Percentiles rank a stretch among this genome's conserved stretches.
Conservation (phyloP, 305 asterid genomes). For the Solanum chacoense region DNA sequence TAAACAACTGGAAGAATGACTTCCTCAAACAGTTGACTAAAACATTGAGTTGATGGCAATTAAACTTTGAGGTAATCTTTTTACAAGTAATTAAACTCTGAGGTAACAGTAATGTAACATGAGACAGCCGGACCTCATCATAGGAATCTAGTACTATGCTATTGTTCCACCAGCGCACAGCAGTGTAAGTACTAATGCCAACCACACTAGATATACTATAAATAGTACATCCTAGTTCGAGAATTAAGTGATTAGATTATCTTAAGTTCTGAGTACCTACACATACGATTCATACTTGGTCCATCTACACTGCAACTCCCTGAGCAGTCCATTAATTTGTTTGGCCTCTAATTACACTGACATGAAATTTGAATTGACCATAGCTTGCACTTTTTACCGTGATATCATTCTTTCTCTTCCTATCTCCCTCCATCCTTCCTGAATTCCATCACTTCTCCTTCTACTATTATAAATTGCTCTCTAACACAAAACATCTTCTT, state of each 20-base stretch:
- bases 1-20: neutral
- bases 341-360: neutral
- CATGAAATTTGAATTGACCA: neutral
- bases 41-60: neutral
- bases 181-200: neutral
- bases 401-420: neutral
- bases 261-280: neutral
- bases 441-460: neutral
- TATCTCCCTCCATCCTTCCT: neutral
- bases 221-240: neutral
- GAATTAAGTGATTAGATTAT: neutral
- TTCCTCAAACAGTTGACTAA: neutral
- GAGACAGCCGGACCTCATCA: neutral
- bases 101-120: neutral
- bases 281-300: neutral
- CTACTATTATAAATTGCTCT: neutral
- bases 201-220: neutral
- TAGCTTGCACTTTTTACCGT: neutral
- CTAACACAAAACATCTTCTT: neutral
- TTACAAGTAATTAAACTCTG: neutral
- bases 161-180: neutral
- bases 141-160: neutral
- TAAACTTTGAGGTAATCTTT: neutral
- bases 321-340: neutral
- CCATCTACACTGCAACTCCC: neutral